Conservation (phyloP, 2,329 filamentous ascomycete species). For the Colletotrichum plurivorum region DNA sequence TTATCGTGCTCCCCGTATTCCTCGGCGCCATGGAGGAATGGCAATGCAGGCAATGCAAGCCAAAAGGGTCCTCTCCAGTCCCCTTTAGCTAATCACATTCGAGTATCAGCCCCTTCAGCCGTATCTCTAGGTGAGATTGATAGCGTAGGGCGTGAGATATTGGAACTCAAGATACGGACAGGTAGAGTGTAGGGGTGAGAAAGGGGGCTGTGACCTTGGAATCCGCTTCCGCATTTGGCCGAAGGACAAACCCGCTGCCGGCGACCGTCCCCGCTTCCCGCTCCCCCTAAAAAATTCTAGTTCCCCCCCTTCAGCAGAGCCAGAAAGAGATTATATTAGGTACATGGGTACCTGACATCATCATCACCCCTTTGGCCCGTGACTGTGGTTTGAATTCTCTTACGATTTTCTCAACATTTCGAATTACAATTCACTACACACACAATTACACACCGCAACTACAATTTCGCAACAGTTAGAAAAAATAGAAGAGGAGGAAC, state of each 20-base stretch:
- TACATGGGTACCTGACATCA: constrained; percentile 33
- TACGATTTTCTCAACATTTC: neutral
- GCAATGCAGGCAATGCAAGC: no score
- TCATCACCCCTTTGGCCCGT: constrained; percentile 11
- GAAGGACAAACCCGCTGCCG: constrained; percentile 9
- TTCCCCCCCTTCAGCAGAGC: constrained; percentile 4
- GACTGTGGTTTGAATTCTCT: constrained; percentile 10
- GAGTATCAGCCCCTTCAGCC: no score
- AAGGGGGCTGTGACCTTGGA: constrained; percentile 17
- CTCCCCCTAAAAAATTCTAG: constrained; percentile 31
- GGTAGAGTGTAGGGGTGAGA: no score
- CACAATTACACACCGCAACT: neutral
- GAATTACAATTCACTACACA: neutral
- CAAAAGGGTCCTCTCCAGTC: no score
- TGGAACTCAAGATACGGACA: no score
- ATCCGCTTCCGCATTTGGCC: constrained; percentile 40
- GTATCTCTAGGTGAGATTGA: no score
- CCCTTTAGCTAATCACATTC: no score
- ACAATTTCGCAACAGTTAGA: no score
- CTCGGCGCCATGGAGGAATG: no score
- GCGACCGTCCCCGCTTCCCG: constrained; percentile 2
- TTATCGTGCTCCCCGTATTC: no score
- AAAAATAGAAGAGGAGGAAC: no score
- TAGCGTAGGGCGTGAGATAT: no score
- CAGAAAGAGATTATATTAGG: constrained; percentile 17